Base-by-base conservation (phyloP, 2,329 filamentous ascomycete species). In the Phaeosphaeria sp. region DNA sequence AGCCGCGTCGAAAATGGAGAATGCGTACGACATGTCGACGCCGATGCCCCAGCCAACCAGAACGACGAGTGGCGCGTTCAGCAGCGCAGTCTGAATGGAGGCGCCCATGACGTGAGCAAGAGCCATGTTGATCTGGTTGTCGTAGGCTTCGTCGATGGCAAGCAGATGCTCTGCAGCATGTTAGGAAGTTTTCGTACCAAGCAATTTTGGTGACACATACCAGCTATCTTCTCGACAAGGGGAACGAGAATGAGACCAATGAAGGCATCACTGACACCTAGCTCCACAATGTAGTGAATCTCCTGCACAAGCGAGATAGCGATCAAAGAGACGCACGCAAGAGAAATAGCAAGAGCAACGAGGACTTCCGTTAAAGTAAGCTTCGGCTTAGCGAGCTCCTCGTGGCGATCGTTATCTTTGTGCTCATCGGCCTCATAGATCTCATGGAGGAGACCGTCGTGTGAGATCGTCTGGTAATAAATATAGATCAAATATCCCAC, bases 61-160 rank as follows among this genome's bases (percentile, higher is more conserved):
- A 33, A 96, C 87, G 7, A 92, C 88, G 3, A 97, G 84, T 0
- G 93, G 93, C 0, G 89, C 92, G 73, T 96, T 97, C 72, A 97
- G 87, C 30, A 97, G 84, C 0, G 93, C 92, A 0, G 93, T 97
- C 78, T 97, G 93, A 57, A 97, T 89, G 0, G 91, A 94, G 2
- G 92, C 89, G 47, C 92, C 92, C 43, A 97, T 87, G 52, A 95
- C 91, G 74, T 97, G 92, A 46, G 91, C 90, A 23, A 95, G 83
- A 0, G 92, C 91, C 76, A 93, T 89, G 79, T 95, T 95, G 83
- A 93, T 92, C 67, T 90, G 88, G 72, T 91, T 87, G 67, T 92
- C 90, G 83, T 88, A 94, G 22, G 92, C 92, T 82, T 96, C 92
- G 67, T 95, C 91, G 57, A 96, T 83, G 43, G 91, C 90, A 1